Base-by-base conservation (phyloP, 2,329 filamentous ascomycete species). In the Didymella exigua region DNA sequence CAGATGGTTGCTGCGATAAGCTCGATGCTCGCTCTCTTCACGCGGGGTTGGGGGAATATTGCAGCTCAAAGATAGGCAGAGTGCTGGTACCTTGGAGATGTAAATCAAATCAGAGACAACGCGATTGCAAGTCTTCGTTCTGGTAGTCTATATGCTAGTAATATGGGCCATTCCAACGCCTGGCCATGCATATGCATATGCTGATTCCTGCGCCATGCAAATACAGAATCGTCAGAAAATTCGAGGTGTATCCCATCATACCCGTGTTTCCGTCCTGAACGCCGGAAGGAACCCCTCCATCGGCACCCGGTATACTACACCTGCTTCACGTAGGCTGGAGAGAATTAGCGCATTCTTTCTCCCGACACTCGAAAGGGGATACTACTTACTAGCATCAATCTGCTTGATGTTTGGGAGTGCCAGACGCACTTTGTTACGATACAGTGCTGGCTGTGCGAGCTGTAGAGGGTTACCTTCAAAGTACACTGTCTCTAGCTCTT, bases 341-440 rank as follows among this genome's bases (percentile, higher is more conserved):
- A 8, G 5, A 27, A 38, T 65, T 33, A 63, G 56, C 36, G 42
- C 7, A 47, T 29, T 16, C 33, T 24, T 24, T n/a, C n/a, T n/a
- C n/a, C n/a, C n/a, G n/a, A n/a, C n/a, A n/a, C n/a, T n/a, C n/a
- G n/a, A n/a, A n/a, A n/a, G n/a, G n/a, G n/a, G n/a, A n/a, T n/a
- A n/a, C n/a, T n/a, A 27, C 92, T 86, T 82, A 97, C 93, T 96
- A 55, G 95, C 95, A 84, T 99, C 95, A 73, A 99, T 97, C 80
- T 99, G 93, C 72, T 85, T 85, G 47, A 99, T 80, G 75, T 95
- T 89, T 53, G 95, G 95, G 75, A 99, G 76, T 29, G 92, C 89
- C 74, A 99, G 77, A 55, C 89, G 84, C 37, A 99, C 86, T 78
- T 99, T 99, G 78, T 97, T 98, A 69, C 95, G 82, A 76, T 99